Base-by-base conservation (phyloP, 2,329 filamentous ascomycete species). In the Orbilia oligospora region DNA sequence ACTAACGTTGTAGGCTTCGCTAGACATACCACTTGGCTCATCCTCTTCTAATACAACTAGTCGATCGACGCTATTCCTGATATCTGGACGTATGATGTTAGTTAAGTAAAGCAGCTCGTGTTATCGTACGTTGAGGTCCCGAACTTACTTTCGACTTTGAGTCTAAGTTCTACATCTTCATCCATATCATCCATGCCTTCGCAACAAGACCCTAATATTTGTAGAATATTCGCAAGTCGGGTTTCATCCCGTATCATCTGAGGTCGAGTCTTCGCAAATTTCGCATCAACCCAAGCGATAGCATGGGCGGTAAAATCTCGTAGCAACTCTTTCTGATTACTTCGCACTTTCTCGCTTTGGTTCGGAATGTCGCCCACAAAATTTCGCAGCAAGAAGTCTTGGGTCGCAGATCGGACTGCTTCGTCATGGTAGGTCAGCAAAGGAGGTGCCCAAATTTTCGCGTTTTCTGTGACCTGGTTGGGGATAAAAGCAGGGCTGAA, bases 341-440 rank as follows among this genome's bases (percentile, higher is more conserved):
- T 78, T n/a, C 75, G 75, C 44, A 78, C 58, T 9, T 68, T 64
- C 4, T 78, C 75, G 18, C 68, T 78, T 36, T 78, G 75, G 20
- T 68, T 46, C n/a, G 68, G 68, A 16, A 78, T 78, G 3, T 71
- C 68, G 14, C 75, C 75, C 4, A 72, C 67, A 18, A 78, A 36
- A 30, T 72, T 71, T 55, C 64, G 51, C 14, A 70, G 16, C 5
- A 80, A 22, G 55, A 87, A 81, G 12, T 85, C 84, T 56, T 86
- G 83, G 0, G 87, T 87, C 51, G 83, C 84, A 38, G 83, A 82
- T 38, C 88, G 85, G 24, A 89, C 85, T 2, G 81, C 79, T 33
- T 82, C 83, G 51, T 88, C 87, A 6, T 84, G 85, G 78, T 87
- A 87, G n/a, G 87, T 85, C 22, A 89, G 85, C 14, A 89, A 82